These are phyloP conservation scores for Cutaneotrichosporon cutaneum DNA, from an alignment of 1,284 basidiomycete species.

Conservation along the genomic window DNA sequence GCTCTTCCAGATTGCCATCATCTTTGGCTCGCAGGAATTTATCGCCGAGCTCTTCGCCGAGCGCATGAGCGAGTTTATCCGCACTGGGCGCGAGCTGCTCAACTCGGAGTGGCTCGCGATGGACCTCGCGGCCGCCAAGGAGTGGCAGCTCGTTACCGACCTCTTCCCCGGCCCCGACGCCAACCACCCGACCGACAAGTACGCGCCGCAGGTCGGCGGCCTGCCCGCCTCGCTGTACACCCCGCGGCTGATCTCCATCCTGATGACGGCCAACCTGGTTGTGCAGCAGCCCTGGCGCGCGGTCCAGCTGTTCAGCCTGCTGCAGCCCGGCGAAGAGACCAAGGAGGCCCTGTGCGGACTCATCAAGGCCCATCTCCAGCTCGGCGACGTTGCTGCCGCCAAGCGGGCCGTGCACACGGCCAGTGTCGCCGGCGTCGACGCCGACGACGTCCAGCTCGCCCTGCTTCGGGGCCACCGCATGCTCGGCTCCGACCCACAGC, in stretches of 20 bases:
- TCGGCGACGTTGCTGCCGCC: conserved; percentile 28
- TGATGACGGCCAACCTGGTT: conserved; percentile 35
- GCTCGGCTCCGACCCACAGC: conserved; percentile 31
- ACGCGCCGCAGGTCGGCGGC: conserved; percentile 8
- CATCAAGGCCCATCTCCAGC: conserved; percentile 34
- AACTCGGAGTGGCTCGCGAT: conserved; percentile 23
- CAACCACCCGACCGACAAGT: background rate
- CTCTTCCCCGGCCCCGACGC: conserved; percentile 21
- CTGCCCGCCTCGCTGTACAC: conserved; percentile 25
- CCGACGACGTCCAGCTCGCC: conserved; percentile 29
- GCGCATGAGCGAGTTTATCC: conserved; percentile 18
- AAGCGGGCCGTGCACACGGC: conserved; percentile 10
- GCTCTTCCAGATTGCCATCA: conserved; percentile 19
- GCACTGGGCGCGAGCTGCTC: conserved; percentile 10
- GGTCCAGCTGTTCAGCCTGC: conserved; percentile 27
- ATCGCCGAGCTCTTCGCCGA: conserved; percentile 22
- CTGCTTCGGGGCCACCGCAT: conserved; percentile 39
- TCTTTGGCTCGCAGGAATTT: conserved; percentile 15
- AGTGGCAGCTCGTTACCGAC: conserved; percentile 28
- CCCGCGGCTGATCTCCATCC: conserved; percentile 21
- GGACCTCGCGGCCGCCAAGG: conserved; percentile 19
- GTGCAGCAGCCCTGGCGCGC: conserved; percentile 29
- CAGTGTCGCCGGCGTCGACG: conserved; percentile 1
- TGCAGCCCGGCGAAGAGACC: background rate
- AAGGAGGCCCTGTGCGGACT: conserved; percentile 18